Evolutionary conservation across 2,329 filamentous ascomycete genomes (phyloP), one percentile per base, ranked within the genome.

Genomic region (Penicillium sp.): DNA sequence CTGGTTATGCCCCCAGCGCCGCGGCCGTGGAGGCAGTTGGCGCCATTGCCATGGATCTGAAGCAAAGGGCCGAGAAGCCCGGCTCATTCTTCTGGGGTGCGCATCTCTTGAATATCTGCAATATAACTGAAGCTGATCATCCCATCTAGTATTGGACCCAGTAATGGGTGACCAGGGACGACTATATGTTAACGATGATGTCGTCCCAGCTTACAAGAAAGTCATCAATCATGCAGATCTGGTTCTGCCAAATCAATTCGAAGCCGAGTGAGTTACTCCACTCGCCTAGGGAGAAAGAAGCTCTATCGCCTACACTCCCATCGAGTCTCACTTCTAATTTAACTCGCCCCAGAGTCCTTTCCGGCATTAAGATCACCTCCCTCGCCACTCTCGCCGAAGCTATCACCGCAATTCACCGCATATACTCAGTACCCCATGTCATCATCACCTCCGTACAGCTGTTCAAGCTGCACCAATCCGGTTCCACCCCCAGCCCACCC

Each of bases 121-220:
- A 7, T 9, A 26, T 17, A 20, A 18, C 5, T 37, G 10, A 40
- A 23, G n/a, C 59, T 58, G 40, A 54, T 43, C 7, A 7, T 17
- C 21, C 41, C 6, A 36, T 13, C 27, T 23, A 85, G 90, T 96
- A 2, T 81, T 99, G 21, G 94, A 99, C 70, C 94, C 95, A 0
- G 94, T 99, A 41, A 99, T 99, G 94, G 94, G 94, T 24, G 94
- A 99, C 69, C 91, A 97, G 65, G 94, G 91, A 43, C 85, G 83
- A 60, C 80, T 99, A 10, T 99, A 99, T 68, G 93, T 99, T 7
- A 89, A 88, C 5, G 87, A 93, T 63, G 91, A 96, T 58, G 91
- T 96, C 3, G 89, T 97, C 13, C 92, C 92, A 0, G 91, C 89
- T 12, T 99, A 97, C 73, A 93, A 91, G 74, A 79, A 79, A 20